phyloP scores from a whole-genome alignment of 1,284 basidiomycete species.

The Ustilago hordei region DNA sequence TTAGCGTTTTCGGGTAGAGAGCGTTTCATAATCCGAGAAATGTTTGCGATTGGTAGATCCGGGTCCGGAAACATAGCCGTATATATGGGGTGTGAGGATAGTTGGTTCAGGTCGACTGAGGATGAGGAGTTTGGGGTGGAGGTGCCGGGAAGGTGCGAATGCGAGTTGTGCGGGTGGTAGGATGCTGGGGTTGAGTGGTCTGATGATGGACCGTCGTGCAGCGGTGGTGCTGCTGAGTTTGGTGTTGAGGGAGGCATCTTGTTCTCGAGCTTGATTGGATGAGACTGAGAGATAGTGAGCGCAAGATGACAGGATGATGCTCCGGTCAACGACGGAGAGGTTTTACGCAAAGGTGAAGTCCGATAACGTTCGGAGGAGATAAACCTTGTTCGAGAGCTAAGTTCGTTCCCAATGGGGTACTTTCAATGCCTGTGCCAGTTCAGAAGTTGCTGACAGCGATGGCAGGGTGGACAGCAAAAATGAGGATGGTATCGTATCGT shows the following conservation, averaged over 20 bases:
- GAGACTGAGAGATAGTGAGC: too few relatives aligned
- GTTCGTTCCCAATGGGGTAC: too few relatives aligned
- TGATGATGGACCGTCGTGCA: background rate
- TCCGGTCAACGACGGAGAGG: too few relatives aligned
- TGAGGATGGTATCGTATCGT: background rate
- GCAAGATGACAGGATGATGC: too few relatives aligned
- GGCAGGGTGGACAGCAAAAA: too few relatives aligned
- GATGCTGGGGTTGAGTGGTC: constrained; percentile 22
- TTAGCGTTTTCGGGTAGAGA: constrained; percentile 90
- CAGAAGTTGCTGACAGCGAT: background rate
- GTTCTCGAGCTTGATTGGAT: too few relatives aligned
- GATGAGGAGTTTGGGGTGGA: constrained; percentile 29
- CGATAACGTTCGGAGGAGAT: too few relatives aligned
- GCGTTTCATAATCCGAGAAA: constrained; percentile 92
- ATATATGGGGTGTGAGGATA: constrained; percentile 34
- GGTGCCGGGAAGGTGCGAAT: constrained; percentile 9
- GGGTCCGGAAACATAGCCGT: constrained; percentile 47
- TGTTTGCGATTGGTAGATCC: constrained; percentile 81
- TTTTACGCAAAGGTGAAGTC: too few relatives aligned
- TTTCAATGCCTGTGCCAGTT: too few relatives aligned
- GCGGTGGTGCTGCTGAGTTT: background rate
- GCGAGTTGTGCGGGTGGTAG: background rate
- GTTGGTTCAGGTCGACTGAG: constrained; percentile 22
- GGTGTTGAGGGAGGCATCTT: constrained; percentile 11
- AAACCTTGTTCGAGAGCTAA: too few relatives aligned